Percentiles rank a stretch among this genome's conserved stretches.
Evolutionary conservation across 257 asterid species (phyloP).

Genomic region (Fraxinus quadrangulata): DNA sequence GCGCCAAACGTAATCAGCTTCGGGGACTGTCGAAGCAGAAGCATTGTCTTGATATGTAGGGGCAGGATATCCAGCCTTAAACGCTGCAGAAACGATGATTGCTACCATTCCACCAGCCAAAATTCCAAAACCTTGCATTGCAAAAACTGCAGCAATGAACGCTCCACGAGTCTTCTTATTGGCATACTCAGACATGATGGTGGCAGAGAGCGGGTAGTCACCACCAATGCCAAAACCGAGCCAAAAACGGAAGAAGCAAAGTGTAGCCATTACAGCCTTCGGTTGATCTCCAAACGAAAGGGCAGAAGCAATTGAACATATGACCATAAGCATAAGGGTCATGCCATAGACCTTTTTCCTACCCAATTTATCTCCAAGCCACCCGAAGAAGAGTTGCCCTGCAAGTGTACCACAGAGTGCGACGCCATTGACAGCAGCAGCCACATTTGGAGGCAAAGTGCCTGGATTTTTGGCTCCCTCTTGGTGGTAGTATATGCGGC

Average conservation of each 20-base stretch:
- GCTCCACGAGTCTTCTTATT: conserved; percentile 17
- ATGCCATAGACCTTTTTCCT: conserved; percentile 22
- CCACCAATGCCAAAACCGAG: conserved; percentile 25
- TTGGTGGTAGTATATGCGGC: conserved; percentile 14
- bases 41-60: not conserved
- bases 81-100: not conserved
- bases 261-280: conserved; percentile 8
- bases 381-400: conserved; percentile 19
- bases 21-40: conserved; percentile 6
- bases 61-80: conserved; percentile 19
- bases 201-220: conserved; percentile 22
- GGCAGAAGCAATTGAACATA: conserved; percentile 12
- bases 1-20: conserved; percentile 20
- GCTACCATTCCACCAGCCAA: conserved; percentile 24
- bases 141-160: conserved; percentile 17
- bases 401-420: conserved; percentile 12
- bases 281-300: not conserved
- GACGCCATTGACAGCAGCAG: conserved; percentile 18
- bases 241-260: conserved; percentile 28
- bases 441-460: conserved; percentile 10
- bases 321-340: conserved; percentile 21
- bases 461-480: conserved; percentile 11
- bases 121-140: conserved; percentile 28
- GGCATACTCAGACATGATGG: conserved; percentile 19
- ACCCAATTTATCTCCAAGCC: conserved; percentile 25